Evolutionary conservation across 768 basidiomycete species (phyloP).

Genomic region (Strobilomyces echinocephalus): DNA sequence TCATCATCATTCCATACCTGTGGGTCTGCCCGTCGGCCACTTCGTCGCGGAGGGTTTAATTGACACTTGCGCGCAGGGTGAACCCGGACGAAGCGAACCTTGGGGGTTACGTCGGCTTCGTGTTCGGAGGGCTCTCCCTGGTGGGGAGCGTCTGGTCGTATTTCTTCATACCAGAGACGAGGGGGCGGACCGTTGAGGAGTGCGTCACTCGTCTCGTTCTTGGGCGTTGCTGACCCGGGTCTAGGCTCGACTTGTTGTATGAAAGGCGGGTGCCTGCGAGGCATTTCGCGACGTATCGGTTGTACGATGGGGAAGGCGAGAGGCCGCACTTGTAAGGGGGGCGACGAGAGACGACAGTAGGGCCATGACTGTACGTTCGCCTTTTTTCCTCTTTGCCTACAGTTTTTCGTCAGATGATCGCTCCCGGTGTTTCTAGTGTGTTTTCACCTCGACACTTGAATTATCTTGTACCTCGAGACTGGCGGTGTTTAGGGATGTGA

Average conservation of each 20-base stretch:
- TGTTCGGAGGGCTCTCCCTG: slow-evolving; percentile 25
- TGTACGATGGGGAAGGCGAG: slow-evolving; percentile 8
- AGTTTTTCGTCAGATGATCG: too few relatives aligned
- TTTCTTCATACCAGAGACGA: neutral
- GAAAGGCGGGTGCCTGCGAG: too few relatives aligned
- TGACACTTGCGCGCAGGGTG: slow-evolving; percentile 9
- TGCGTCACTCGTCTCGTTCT: slow-evolving; percentile 7
- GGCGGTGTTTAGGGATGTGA: too few relatives aligned
- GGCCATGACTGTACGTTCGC: too few relatives aligned
- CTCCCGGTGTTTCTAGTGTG: too few relatives aligned
- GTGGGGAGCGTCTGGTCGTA: slow-evolving; percentile 2
- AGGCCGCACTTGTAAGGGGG: too few relatives aligned
- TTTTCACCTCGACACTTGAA: too few relatives aligned
- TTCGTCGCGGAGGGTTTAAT: neutral
- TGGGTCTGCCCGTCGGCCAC: neutral
- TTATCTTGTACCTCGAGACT: too few relatives aligned
- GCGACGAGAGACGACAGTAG: too few relatives aligned
- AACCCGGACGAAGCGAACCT: slow-evolving; percentile 9
- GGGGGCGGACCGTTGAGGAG: slow-evolving; percentile 28
- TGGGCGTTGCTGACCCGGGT: neutral
- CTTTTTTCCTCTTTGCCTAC: too few relatives aligned
- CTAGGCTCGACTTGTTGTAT: slow-evolving; percentile 20
- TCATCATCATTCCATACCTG: slow-evolving; percentile 25
- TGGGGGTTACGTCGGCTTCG: slow-evolving; percentile 1
- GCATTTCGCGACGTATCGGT: slow-evolving; percentile 15